Base-by-base conservation (phyloP, 345 rosid species). In the Lepidium sativum region DNA sequence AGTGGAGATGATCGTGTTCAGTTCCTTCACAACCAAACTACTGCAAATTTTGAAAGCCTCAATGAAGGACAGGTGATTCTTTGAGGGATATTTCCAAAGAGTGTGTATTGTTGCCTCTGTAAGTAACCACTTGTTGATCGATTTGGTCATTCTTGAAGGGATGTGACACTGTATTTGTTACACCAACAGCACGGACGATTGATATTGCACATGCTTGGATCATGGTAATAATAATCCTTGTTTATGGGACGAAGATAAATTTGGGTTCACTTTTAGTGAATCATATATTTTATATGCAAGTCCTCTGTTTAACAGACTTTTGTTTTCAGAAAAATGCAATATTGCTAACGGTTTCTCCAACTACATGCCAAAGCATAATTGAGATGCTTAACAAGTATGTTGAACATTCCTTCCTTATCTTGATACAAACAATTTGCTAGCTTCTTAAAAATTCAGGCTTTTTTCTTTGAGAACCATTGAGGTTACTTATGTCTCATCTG, bases 1-100 rank as follows among this genome's bases (percentile, higher is more conserved):
- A 86, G 84, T 78, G 98, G 96, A 83, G 98, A 86, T 77, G 98
- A 91, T 42, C 89, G 92, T 8, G 54, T 78, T 73, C 87, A 79
- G 65, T 91, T 88, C 84, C 96, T 91, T 81, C 98, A 91, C 71
- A 91, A 91, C 80, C 96, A 91, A 77, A 91, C 78, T 37, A 91
- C 98, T 20, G 98, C 96, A 59, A 67, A 91, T 78, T 91, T 91
- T 70, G 96, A 88, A 80, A 41, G 65, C 76, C 96, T 91, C 59
- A 69, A 2, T 54, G 85, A 86, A 79, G 98, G 98, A 65, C 79
- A 88, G 81, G 98, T 85, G 56, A 63, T 59, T 50, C 53, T 43
- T 33, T 53, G 14, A 17, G 33, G 31, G 61, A 39, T 31, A 37
- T 34, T 53, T 63, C 21, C 20, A 11, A 38, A 1, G 3, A 54